phyloP scores from a whole-genome alignment of 2,329 filamentous ascomycete genomes.

The Aspergillus nomiae region DNA sequence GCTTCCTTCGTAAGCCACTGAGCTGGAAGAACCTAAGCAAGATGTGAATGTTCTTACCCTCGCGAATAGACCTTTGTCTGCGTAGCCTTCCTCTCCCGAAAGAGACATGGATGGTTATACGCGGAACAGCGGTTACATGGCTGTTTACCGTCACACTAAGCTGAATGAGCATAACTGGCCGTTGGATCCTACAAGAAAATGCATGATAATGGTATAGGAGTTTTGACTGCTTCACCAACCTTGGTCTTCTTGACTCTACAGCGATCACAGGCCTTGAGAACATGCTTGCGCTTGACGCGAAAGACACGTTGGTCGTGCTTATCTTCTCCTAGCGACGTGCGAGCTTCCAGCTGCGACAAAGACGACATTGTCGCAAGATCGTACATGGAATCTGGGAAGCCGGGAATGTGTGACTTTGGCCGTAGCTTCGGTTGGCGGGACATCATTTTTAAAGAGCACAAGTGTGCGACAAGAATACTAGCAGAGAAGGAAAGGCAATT shows the following conservation, averaged over 20 bases:
- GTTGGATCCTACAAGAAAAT: slow-evolving; percentile 7
- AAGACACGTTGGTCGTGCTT: slow-evolving; percentile 43
- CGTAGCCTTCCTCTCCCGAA: slow-evolving; percentile 46
- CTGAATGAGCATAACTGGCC: slow-evolving; percentile 17
- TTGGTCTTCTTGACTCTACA: slow-evolving; percentile 50
- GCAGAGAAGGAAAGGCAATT: slow-evolving; percentile 10
- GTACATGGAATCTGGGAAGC: slow-evolving; percentile 38
- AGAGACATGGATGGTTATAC: slow-evolving; percentile 48
- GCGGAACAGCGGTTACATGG: slow-evolving; percentile 47
- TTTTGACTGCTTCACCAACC: slow-evolving; percentile 28
- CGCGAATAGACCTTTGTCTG: slow-evolving; percentile 48
- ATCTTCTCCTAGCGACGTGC: slow-evolving; percentile 32
- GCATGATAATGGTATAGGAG: slow-evolving; percentile 2
- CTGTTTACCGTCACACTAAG: slow-evolving; percentile 49
- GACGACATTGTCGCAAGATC: slow-evolving; percentile 34
- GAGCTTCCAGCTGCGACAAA: slow-evolving; percentile 33
- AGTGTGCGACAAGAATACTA: slow-evolving; percentile 2
- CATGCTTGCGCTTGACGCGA: slow-evolving; percentile 48
- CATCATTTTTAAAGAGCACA: slow-evolving; percentile 36
- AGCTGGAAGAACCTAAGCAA: background rate
- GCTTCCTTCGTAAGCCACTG: background rate
- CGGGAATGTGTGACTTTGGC: slow-evolving; percentile 40
- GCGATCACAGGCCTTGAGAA: slow-evolving; percentile 48
- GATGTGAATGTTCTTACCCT: slow-evolving; percentile 33
- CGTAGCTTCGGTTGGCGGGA: slow-evolving; percentile 41